These are phyloP conservation scores for Corymbia calophylla DNA, from an alignment of 441 rosid species.

Conservation along the genomic window DNA sequence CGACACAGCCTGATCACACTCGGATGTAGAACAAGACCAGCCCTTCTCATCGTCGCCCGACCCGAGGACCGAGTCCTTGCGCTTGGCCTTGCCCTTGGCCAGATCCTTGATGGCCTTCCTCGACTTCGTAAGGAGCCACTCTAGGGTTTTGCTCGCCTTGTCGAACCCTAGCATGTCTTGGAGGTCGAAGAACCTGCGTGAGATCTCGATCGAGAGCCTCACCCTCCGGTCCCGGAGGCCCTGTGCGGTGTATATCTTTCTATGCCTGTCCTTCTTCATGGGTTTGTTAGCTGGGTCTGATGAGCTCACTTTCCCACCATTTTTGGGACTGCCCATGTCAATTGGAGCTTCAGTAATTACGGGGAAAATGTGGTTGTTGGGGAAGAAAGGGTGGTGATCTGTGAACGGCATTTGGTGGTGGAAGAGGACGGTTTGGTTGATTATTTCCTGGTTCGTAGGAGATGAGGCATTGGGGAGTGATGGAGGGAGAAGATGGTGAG, in stretches of 20 bases:
- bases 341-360: background rate
- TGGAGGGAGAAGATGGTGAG: background rate
- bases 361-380: background rate
- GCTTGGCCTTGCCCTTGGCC: background rate
- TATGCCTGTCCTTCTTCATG: background rate
- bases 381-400: background rate
- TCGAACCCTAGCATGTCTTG: conserved; percentile 11
- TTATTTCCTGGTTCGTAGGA: background rate
- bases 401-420: background rate
- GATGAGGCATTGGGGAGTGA: background rate
- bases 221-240: conserved; percentile 10
- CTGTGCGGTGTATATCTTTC: conserved; percentile 6
- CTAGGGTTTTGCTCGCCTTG: conserved; percentile 12
- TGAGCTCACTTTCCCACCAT: background rate
- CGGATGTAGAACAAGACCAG: background rate
- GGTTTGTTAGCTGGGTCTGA: background rate
- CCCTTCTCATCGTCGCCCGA: background rate
- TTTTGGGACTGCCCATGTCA: background rate
- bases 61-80: background rate
- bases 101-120: background rate
- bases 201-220: conserved; percentile 5
- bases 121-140: conserved; percentile 8
- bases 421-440: background rate
- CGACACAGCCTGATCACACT: background rate
- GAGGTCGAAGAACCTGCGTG: conserved; percentile 8